Base-by-base conservation (phyloP, 345 rosid genomes). In the Dipteronia sinensis region DNA sequence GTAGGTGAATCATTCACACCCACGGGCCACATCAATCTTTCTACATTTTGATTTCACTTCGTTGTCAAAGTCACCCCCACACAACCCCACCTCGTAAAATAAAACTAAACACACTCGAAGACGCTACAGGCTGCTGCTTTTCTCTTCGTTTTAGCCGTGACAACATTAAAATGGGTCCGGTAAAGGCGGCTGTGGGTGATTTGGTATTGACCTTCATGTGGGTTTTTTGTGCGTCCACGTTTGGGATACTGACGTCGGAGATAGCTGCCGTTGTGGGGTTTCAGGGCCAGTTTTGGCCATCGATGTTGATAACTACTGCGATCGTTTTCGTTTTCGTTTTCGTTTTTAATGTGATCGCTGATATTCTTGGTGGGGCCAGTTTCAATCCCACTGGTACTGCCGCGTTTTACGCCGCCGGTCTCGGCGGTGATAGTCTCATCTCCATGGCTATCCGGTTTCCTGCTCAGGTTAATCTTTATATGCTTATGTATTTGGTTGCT, bases 401-500 rank as follows among this genome's bases (percentile, higher is more conserved):
- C 3, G 80, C 99, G 63, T 91, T 97, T 79, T 94, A 92, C 69
- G 91, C 96, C 7, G 98, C 86, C 55, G 99, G 98, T 0, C 82
- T 92, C 75, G 90, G 95, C n/a, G 67, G 79, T 51, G 95, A 97
- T 83, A 80, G 82, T 70, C 92, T 97, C 49, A 72, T 97, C 85
- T 91, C 98, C 77, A 86, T 97, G 90, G 98, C 93, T 19, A 79
- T 97, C 78, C 89, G 98, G 71, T 88, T 92, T 66, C 97, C 97
- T 22, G 98, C 98, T 76, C 98, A 94, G 97, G 98, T 92, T 63
- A 2, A 8, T 23, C 44, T 4, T 29, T 27, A 2, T 9, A 11
- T 11, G 49, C 49, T 46, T 46, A 10, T 46, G 49, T 46, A 71
- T 10, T 5, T 17, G 2, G 17, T 19, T 34, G 38, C 6, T 34